Percentiles rank a stretch among this genome's conserved stretches.
These are phyloP conservation scores for Zygotorulaspora sp. DNA, from an alignment of 805 yeast genomes.

Conservation along the genomic window DNA sequence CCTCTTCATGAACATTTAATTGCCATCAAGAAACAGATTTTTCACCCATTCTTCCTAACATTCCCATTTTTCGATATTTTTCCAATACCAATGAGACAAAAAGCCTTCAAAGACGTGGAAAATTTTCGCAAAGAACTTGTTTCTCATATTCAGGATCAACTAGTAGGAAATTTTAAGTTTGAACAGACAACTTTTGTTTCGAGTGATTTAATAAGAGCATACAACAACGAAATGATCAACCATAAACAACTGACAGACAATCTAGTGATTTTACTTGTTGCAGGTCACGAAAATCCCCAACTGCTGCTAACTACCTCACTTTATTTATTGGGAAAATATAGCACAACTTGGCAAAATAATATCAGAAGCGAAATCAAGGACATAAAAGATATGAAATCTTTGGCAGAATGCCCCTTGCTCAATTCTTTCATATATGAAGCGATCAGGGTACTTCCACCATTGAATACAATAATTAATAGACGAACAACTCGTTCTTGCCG, in stretches of 20 bases:
- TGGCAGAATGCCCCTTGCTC: conserved; percentile 54
- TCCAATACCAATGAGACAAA: conserved; percentile 45
- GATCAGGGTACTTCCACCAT: conserved; percentile 50
- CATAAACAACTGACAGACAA: conserved; percentile 50
- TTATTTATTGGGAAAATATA: conserved; percentile 44
- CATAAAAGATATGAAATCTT: conserved; percentile 31
- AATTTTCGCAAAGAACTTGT: conserved; percentile 39
- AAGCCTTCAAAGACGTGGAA: conserved; percentile 42
- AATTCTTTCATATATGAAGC: conserved; percentile 61
- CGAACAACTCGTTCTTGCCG: conserved; percentile 37
- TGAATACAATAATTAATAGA: conserved; percentile 53
- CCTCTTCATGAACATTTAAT: conserved; percentile 41
- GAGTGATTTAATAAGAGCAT: conserved; percentile 40
- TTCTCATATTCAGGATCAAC: conserved; percentile 33
- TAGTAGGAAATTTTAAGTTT: conserved; percentile 30
- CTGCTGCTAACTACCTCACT: conserved; percentile 45
- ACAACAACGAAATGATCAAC: conserved; percentile 37
- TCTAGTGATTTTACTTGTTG: conserved; percentile 50
- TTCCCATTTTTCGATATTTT: conserved; percentile 51
- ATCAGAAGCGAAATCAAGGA: conserved; percentile 44
- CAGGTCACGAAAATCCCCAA: conserved; percentile 64
- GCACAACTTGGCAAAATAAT: conserved; percentile 39
- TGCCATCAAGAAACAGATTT: conserved; percentile 47
- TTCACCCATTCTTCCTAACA: conserved; percentile 49
- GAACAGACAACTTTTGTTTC: conserved; percentile 39